phyloP scores from a whole-genome alignment of 2,329 filamentous ascomycete genomes.

The Conoideocrella luteorostrata region DNA sequence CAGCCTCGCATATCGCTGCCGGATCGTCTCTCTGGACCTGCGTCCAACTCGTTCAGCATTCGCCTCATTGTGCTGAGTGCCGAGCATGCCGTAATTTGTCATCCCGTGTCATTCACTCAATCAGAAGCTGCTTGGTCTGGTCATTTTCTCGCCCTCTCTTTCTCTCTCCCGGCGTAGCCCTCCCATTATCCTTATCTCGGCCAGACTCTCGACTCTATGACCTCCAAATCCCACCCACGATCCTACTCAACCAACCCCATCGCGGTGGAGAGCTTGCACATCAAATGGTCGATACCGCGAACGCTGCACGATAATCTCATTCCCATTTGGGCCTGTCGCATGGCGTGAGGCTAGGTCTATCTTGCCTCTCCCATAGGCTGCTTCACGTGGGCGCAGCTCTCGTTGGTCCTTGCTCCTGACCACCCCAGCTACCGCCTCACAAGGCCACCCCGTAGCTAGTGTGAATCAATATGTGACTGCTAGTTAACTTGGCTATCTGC shows the following conservation, averaged over 20 bases:
- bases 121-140: too few species aligned
- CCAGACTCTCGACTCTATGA: not conserved
- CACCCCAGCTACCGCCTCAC: constrained; percentile 6
- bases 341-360: not conserved
- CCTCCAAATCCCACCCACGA: not conserved
- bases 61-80: too few species aligned
- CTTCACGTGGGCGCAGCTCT: constrained; percentile 9
- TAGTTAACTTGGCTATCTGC: not conserved
- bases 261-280: too few species aligned
- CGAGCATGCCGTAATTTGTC: too few species aligned
- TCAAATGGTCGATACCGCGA: too few species aligned
- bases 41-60: too few species aligned
- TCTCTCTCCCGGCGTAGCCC: too few species aligned
- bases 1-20: constrained; percentile 1
- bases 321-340: not conserved
- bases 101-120: too few species aligned
- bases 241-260: not conserved
- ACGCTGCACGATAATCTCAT: not conserved
- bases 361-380: constrained; percentile 1
- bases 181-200: too few species aligned
- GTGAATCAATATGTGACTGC: constrained; percentile 4
- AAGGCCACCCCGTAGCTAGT: constrained; percentile 1
- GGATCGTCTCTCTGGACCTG: not conserved
- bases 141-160: not conserved
- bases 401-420: constrained; percentile 5